Percentiles rank a stretch among this genome's conserved stretches.
phyloP scores from a whole-genome alignment of 139 green algal genomes.

The Prasinococcaceae sp. region DNA sequence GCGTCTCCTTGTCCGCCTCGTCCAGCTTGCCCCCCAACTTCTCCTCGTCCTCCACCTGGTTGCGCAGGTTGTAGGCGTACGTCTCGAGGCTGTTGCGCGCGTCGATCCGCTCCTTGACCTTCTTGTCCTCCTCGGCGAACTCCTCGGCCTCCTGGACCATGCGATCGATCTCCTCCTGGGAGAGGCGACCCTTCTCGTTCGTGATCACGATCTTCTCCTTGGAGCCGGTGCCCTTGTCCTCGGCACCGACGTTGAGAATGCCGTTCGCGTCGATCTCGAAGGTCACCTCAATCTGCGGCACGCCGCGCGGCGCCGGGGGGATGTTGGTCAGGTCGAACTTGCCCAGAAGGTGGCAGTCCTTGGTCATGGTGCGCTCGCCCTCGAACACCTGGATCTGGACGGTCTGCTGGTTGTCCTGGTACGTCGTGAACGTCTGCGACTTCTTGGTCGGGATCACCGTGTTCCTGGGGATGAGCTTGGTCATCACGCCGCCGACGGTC shows the following conservation, averaged over 20 bases:
- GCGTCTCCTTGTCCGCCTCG: constrained; percentile 71
- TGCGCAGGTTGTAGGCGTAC: constrained; percentile 67
- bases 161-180: constrained; percentile 41
- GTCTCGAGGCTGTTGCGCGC: constrained; percentile 62
- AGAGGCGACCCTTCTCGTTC: constrained; percentile 42
- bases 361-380: constrained; percentile 39
- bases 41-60: constrained; percentile 43
- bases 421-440: constrained; percentile 94
- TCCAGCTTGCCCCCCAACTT: constrained; percentile 72
- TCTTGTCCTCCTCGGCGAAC: constrained; percentile 40
- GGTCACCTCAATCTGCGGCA: constrained; percentile 43
- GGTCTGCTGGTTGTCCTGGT: constrained; percentile 83
- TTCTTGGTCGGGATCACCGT: constrained; percentile 91
- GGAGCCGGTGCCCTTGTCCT: constrained; percentile 54
- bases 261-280: constrained; percentile 48
- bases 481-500: constrained; percentile 44
- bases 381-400: constrained; percentile 47
- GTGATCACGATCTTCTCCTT: constrained; percentile 72
- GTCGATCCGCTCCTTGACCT: constrained; percentile 42
- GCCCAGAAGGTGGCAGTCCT: constrained; percentile 38
- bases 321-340: constrained; percentile 45
- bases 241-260: constrained; percentile 42
- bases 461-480: constrained; percentile 44
- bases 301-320: constrained; percentile 27
- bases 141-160: constrained; percentile 45